phyloP scores from a whole-genome alignment of 208 protist genomes.

The Blechomonas ayalai region DNA sequence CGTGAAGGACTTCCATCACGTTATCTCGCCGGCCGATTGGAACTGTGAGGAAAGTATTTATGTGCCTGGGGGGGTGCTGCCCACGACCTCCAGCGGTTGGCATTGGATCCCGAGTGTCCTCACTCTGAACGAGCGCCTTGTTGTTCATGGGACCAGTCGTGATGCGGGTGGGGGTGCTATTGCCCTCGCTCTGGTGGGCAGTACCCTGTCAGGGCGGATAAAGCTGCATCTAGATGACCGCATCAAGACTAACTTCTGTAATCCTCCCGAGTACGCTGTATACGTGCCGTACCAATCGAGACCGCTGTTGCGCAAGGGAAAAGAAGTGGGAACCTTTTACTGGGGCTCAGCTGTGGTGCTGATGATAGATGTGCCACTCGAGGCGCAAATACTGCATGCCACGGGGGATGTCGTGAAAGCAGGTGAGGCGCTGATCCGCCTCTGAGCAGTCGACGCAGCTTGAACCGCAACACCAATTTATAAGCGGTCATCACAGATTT shows the following conservation, averaged over 20 bases:
- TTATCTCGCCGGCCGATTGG: conserved; percentile 51
- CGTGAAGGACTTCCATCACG: conserved; percentile 75
- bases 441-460: no score
- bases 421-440: conserved; percentile 46
- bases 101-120: conserved; percentile 74
- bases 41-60: conserved; percentile 52
- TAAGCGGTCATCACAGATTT: no score
- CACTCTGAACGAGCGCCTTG: conserved; percentile 69
- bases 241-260: conserved; percentile 73
- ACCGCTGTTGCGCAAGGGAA: conserved; percentile 27
- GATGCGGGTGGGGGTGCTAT: conserved; percentile 7
- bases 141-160: conserved; percentile 34
- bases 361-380: conserved; percentile 64
- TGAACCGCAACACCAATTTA: no score
- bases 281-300: conserved; percentile 30
- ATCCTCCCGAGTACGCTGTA: conserved; percentile 75
- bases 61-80: conserved; percentile 70
- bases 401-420: conserved; percentile 58
- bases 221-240: conserved; percentile 51
- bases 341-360: conserved; percentile 85
- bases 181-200: conserved; percentile 65
- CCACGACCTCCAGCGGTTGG: conserved; percentile 49
- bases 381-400: conserved; percentile 17
- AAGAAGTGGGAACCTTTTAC: conserved; percentile 52
- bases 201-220: conserved; percentile 69